Conservation (phyloP, 805 yeast species). For the Lipomyces anomalus region DNA sequence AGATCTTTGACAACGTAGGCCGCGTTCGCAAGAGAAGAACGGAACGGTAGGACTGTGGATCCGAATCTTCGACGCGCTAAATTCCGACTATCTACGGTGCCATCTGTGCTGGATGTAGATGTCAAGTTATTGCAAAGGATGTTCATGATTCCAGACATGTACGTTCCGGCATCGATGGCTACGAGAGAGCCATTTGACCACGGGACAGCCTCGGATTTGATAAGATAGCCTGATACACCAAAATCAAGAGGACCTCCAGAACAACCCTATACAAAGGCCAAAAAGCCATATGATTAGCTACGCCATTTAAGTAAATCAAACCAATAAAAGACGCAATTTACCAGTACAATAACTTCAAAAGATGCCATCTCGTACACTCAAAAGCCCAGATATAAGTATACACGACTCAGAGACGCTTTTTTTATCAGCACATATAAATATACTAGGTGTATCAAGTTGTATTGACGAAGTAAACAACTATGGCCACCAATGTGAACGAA, state of each 20-base stretch:
- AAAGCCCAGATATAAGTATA: no score
- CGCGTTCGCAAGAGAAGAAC: constrained; percentile 20
- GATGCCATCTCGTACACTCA: no score
- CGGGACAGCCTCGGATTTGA: constrained; percentile 48
- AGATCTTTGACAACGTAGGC: constrained; percentile 27
- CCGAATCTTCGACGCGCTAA: constrained; percentile 11
- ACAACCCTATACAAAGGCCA: constrained; percentile 43
- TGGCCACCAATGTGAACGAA: no score
- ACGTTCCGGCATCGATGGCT: constrained; percentile 77
- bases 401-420: no score
- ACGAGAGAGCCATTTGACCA: constrained; percentile 45
- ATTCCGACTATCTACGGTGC: constrained; percentile 1
- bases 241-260: constrained; percentile 83
- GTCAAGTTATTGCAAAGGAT: constrained; percentile 26
- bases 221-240: constrained; percentile 58
- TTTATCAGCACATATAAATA: no score
- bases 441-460: no score
- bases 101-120: constrained; percentile 3
- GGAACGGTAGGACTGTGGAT: constrained; percentile 15
- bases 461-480: no score
- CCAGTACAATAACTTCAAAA: constrained; percentile 29
- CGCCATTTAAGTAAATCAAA: neutral
- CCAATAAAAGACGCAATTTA: constrained; percentile 10
- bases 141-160: constrained; percentile 51
- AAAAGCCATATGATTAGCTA: neutral